Base-by-base conservation (phyloP, 441 rosid species). In the Biscutella laevigata region DNA sequence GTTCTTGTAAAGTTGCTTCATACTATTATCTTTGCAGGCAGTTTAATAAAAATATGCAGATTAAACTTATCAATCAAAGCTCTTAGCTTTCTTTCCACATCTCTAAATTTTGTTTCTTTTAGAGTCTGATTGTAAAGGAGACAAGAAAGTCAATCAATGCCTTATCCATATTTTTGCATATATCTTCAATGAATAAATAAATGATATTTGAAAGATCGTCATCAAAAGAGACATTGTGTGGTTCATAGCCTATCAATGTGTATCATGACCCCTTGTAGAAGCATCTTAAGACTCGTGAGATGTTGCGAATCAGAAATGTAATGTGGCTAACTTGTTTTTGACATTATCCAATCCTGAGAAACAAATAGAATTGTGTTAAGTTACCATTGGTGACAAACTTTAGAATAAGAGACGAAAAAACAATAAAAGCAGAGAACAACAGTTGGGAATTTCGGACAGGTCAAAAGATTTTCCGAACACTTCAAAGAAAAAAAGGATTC, bases 1-100 rank as follows among this genome's bases (percentile, higher is more conserved):
- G 73, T 73, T 51, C 61, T 67, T 77, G 83, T 71, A 75, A 69
- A 80, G 74, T 69, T 63, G 59, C 59, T 47, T 66, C 56, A 36
- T 52, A n/a, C n/a, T n/a, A n/a, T 21, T 62, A 43, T 63, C 71
- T 72, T 66, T 67, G 65, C 67, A 66, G 66, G 58, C 72, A 48
- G 67, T 64, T 61, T 53, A 59, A 45, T 53, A 67, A 60, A 60
- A 12, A n/a, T n/a, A 39, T 51, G 49, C 55, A 58, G 64, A 44
- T 52, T 58, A 58, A 49, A 22, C 30, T 27, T 14, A 33, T 32
- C 26, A 13, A 46, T 46, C 30, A 30, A 45, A 45, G 42, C 29
- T 46, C 42, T 54, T 20, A 56, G 50, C n/a, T n/a, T n/a, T n/a
- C 43, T 33, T 47, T 40, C 4, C 45, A 39, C 29, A 48, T 39